Evolutionary conservation across 257 asterid species (phyloP), one percentile per base, ranked within the genome.

Genomic region (Echium plantagineum): DNA sequence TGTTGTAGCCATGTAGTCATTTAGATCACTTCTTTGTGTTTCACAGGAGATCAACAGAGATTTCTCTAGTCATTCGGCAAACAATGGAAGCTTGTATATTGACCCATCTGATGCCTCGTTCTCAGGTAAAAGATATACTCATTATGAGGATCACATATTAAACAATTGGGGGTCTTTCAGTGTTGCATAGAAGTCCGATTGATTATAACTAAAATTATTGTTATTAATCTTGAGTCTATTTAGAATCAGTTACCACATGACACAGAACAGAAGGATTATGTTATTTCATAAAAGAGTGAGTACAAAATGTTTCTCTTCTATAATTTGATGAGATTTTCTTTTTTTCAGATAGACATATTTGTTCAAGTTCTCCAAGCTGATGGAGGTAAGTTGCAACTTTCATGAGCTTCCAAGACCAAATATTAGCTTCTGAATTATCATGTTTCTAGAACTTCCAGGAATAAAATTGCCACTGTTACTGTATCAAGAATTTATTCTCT

Each of bases 351-450:
- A 60, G 97, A 93, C 67, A 93, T 93, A 35, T 93, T 83, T 80
- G 91, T 89, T 75, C 97, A 89, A 77, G 99, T 89, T 78, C 97
- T 93, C 63, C 97, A 93, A 77, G 99, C 99, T 59, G 99, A 93
- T 69, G 97, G 99, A 71, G 97, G 95, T 89, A 76, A 61, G 55
- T 49, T 46, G 15, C 51, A 24, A n/a, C 46, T 6, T 52, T 18
- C 22, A 24, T 24, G 26, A 52, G 59, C n/a, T 21, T 21, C 35
- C 56, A 52, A 0, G 3, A n/a, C 21, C 21, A 52, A 17, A 6
- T 1, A 8, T 16, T 55, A 19, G 12, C 18, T 10, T 55, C 24
- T 21, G 28, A 20, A 55, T 55, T 9, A 17, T 3, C 32, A 28
- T 28, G 5, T 28, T 28, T 28, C 32, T 28, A 28, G 32, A 4